Evolutionary conservation across 345 rosid genomes (phyloP).

Genomic region (Erysimum cheiranthoides): DNA sequence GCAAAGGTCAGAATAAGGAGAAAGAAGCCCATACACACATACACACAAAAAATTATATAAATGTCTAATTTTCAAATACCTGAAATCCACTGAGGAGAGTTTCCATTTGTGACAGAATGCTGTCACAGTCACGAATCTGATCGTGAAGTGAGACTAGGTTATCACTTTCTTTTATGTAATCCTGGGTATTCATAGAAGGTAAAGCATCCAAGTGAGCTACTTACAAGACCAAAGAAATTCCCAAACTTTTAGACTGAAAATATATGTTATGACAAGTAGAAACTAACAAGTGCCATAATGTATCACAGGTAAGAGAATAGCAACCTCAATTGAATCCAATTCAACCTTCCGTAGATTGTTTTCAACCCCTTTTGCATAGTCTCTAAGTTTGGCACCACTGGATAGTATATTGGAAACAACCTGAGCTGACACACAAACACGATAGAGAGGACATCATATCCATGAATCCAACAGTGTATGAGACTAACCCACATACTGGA

Average conservation of each 20-base stretch:
- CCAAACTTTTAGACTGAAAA: not conserved
- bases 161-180: conserved; percentile 97
- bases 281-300: not conserved
- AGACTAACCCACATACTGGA: not conserved
- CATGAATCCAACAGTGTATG: not conserved
- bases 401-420: conserved; percentile 90
- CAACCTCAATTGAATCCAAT: conserved; percentile 91
- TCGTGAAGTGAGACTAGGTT: conserved; percentile 94
- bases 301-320: conserved; percentile 19
- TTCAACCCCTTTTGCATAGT: conserved; percentile 92
- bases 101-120: conserved; percentile 96
- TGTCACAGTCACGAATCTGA: conserved; percentile 94
- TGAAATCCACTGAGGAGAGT: conserved; percentile 96
- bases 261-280: conserved; percentile 5
- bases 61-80: conserved; percentile 50
- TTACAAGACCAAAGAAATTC: not conserved
- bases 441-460: conserved; percentile 18
- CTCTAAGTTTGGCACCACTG: conserved; percentile 80
- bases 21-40: not conserved
- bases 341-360: conserved; percentile 91
- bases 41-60: not conserved
- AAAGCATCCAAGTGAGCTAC: conserved; percentile 13
- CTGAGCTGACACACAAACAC: conserved; percentile 49
- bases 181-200: conserved; percentile 57
- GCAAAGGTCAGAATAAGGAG: conserved; percentile 13